Evolutionary conservation across 2,329 filamentous ascomycete species (phyloP).

Genomic region (Fusarium neocosmosporiellum): DNA sequence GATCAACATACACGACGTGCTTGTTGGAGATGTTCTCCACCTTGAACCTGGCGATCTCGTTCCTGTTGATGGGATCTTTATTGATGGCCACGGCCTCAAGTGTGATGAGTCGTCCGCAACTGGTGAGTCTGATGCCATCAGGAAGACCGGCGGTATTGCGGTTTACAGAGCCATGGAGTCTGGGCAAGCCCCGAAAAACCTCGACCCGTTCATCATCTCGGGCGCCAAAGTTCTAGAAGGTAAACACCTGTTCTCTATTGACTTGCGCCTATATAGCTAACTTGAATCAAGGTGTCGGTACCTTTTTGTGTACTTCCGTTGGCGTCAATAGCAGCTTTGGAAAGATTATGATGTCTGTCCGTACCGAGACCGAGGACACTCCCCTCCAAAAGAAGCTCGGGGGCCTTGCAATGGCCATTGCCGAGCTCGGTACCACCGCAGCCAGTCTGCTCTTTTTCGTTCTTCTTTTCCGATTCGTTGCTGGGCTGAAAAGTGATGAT

Average conservation of each 20-base stretch:
- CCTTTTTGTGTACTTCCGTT: conserved; percentile 63
- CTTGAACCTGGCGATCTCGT: background rate
- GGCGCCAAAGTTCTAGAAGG: conserved; percentile 62
- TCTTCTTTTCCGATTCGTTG: background rate
- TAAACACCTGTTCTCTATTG: background rate
- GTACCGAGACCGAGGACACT: conserved; percentile 60
- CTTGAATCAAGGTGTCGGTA: conserved; percentile 54
- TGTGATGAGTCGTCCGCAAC: conserved; percentile 79
- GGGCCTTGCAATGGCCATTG: background rate
- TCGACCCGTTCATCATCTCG: conserved; percentile 65
- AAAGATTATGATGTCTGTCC: conserved; percentile 64
- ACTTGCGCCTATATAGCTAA: background rate
- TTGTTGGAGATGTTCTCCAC: background rate
- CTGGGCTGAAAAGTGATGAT: conserved; percentile 41
- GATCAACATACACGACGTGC: background rate
- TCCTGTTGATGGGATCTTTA: conserved; percentile 71
- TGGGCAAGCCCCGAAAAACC: background rate
- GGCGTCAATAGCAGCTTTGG: conserved; percentile 57
- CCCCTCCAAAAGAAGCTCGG: conserved; percentile 63
- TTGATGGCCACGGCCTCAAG: conserved; percentile 61
- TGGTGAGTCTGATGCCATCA: conserved; percentile 77
- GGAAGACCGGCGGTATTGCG: conserved; percentile 70
- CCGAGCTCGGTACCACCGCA: background rate
- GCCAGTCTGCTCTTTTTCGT: background rate
- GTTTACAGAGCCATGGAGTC: background rate